phyloP scores from a whole-genome alignment of 371 early-diverging fungal genomes.

The Mortierella sp. region DNA sequence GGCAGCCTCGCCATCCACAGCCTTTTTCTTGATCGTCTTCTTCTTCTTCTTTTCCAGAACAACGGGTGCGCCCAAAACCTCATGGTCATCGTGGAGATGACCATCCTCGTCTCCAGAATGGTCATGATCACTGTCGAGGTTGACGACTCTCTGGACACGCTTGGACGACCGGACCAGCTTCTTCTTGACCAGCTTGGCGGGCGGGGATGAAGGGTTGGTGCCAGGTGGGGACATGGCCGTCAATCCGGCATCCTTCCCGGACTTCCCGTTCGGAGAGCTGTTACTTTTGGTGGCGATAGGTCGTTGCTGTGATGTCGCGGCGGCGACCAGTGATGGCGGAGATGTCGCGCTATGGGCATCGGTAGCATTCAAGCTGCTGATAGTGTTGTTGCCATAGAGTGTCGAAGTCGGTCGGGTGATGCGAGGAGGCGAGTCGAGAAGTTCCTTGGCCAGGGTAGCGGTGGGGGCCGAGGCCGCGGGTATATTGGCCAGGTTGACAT shows the following conservation, averaged over 20 bases:
- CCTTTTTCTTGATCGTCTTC: conserved; percentile 26
- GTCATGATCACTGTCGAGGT: conserved; percentile 60
- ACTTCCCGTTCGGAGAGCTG: neutral
- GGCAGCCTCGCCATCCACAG: neutral
- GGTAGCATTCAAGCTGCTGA: conserved; percentile 1
- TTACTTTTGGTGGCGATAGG: neutral
- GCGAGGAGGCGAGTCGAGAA: conserved; percentile 29
- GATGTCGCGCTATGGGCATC: neutral
- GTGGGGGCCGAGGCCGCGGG: conserved; percentile 46
- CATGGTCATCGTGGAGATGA: neutral
- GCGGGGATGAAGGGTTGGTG: neutral
- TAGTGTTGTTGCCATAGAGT: neutral
- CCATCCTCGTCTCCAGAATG: conserved; percentile 23
- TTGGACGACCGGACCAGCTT: conserved; percentile 42
- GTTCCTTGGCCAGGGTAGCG: conserved; percentile 46
- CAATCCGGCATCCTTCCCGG: conserved; percentile 10
- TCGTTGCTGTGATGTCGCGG: neutral
- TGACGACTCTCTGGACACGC: conserved; percentile 47
- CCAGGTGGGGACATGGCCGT: conserved; percentile 25
- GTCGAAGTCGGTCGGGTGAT: conserved; percentile 14
- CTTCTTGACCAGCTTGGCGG: conserved; percentile 44
- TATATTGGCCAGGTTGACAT: conserved; percentile 46
- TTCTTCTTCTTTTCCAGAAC: conserved; percentile 33
- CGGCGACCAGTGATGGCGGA: neutral
- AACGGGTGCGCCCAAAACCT: conserved; percentile 31